These are phyloP conservation scores for Hypoxylon subgilvum DNA, from an alignment of 495 filamentous ascomycete species.

Conservation along the genomic window DNA sequence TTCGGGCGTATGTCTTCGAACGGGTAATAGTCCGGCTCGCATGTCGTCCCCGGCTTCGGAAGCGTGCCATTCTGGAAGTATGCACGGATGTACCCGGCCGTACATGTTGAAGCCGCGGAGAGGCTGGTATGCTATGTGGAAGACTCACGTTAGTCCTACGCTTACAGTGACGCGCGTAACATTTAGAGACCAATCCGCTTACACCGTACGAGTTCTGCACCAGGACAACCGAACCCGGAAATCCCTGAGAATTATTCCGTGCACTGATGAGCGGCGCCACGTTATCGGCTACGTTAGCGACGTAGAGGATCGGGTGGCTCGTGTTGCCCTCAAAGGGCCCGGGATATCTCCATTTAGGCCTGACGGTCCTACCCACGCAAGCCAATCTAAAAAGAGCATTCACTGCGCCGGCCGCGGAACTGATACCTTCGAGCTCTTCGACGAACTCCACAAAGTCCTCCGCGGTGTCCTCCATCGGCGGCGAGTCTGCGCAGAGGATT, in stretches of 20 bases:
- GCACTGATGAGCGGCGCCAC: conserved; percentile 61
- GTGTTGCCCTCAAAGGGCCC: conserved; percentile 58
- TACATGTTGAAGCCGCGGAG: conserved; percentile 44
- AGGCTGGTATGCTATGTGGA: conserved; percentile 44
- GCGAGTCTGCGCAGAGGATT: conserved; percentile 69
- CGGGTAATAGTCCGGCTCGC: conserved; percentile 42
- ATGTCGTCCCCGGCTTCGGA: conserved; percentile 39
- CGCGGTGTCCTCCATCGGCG: conserved; percentile 48
- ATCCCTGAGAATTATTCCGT: conserved; percentile 55
- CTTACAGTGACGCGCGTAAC: too few species aligned
- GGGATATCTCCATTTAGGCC: conserved; percentile 63
- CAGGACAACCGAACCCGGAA: conserved; percentile 59
- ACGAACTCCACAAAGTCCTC: conserved; percentile 57
- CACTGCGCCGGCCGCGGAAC: conserved; percentile 59
- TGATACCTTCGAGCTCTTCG: conserved; percentile 52
- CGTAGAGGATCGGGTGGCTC: conserved; percentile 58
- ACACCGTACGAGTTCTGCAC: conserved; percentile 61
- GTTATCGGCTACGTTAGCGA: conserved; percentile 64
- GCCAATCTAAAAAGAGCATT: conserved; percentile 62
- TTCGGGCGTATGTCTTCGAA: conserved; percentile 20
- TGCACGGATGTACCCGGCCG: conserved; percentile 39
- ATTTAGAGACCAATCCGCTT: conserved; percentile 9
- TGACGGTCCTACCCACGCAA: conserved; percentile 64
- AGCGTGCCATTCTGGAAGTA: conserved; percentile 48
- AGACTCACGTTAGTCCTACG: conserved; percentile 4